These are phyloP conservation scores for Colletotrichum scovillei DNA, from an alignment of 2,329 filamentous ascomycete species.

Conservation along the genomic window DNA sequence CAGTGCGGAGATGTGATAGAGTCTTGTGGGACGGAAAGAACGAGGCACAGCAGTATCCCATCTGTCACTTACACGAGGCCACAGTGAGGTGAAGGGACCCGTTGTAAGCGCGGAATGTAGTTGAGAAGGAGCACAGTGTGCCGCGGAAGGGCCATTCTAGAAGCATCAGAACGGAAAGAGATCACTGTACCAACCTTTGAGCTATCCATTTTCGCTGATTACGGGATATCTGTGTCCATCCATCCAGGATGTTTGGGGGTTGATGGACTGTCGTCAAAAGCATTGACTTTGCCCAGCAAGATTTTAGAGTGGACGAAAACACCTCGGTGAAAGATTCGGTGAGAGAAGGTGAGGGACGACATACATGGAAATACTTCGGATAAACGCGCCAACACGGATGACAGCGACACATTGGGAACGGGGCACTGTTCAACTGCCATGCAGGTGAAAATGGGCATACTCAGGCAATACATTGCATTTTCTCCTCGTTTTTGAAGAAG, in stretches of 20 bases:
- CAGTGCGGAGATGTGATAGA: neutral
- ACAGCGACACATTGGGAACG: too few species aligned
- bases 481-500: neutral
- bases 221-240: neutral
- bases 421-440: neutral
- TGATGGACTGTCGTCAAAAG: neutral
- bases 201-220: constrained; percentile 28
- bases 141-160: neutral
- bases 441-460: neutral
- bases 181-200: constrained; percentile 10
- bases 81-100: neutral
- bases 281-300: neutral
- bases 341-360: neutral
- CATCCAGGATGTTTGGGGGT: neutral
- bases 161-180: neutral
- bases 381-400: neutral
- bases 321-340: constrained; percentile 29
- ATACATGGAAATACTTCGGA: constrained; percentile 21
- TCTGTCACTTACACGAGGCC: neutral
- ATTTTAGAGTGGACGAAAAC: constrained; percentile 2
- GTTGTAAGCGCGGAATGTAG: neutral
- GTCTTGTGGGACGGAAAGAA: neutral
- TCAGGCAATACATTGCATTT: neutral
- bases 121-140: neutral
- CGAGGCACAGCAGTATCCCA: too few species aligned